Base-by-base conservation (phyloP, 2,329 filamentous ascomycete species). In the Colletotrichum limetticola region DNA sequence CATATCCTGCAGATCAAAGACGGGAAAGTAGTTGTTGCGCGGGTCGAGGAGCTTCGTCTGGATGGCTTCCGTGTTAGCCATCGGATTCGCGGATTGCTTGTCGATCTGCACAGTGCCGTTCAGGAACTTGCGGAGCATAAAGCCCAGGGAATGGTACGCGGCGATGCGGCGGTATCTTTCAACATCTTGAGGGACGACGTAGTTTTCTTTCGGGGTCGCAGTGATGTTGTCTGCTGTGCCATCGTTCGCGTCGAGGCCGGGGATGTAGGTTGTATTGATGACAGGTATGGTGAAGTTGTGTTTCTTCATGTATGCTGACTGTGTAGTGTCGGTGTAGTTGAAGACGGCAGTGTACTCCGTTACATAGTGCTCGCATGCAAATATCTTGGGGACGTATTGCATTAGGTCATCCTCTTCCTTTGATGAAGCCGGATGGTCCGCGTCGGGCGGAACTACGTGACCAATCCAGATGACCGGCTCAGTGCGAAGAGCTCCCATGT, bases 21-120 rank as follows among this genome's bases (percentile, higher is more conserved):
- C 75, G 6, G 78, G 74, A 32, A 81, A 78, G 53, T 74, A 80
- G 28, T 78, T 78, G 12, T 76, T 78, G 6, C 68, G 77, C 19
- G 71, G 78, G 70, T 82, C 78, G 9, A 86, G 77, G 1, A 87
- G 78, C 22, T 81, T 80, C 4, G 85, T 86, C 70, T 83, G 83
- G 7, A 82, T 79, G 7, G 84, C 79, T 14, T 82, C 78, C 0
- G 81, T 80, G 68, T 76, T 76, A 16, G 74, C 78, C 8, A 81
- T 76, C 5, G 78, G 76, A 65, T 75, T 77, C n/a, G 74, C 77
- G 24, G 80, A 76, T 35, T 76, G 66, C 35, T 78, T 70, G 14
- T 77, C 71, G 2, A 76, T 66, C 53, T 78, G 74, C 32, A 83
- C 74, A 24, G 78, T 80, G 32, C 82, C 82, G 56, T 80, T 76